Conservation (phyloP, 2,329 filamentous ascomycete species). For the Exophiala viscosa region DNA sequence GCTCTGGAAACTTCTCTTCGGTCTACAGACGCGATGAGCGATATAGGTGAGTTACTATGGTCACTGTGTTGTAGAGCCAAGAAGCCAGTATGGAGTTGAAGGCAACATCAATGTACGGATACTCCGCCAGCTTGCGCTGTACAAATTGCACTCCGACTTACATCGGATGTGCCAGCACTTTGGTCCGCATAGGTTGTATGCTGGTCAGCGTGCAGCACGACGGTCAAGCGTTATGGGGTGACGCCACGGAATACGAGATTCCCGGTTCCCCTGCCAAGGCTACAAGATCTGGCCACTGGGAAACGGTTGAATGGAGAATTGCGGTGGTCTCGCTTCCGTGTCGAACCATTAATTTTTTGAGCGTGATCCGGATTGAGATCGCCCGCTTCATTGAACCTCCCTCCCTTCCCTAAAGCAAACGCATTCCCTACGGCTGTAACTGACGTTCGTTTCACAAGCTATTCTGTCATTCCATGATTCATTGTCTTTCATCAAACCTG, state of each 20-base stretch:
- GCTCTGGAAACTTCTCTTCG: too few species aligned
- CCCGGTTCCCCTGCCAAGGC: conserved; percentile 1
- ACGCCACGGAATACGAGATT: neutral
- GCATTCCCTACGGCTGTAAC: neutral
- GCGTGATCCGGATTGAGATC: neutral
- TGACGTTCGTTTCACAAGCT: neutral
- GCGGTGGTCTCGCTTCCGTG: neutral
- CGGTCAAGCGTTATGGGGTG: too few species aligned
- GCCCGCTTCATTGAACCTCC: neutral
- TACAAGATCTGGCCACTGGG: neutral
- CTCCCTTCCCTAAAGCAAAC: neutral
- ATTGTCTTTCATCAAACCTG: neutral
- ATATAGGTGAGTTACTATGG: too few species aligned
- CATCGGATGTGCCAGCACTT: too few species aligned
- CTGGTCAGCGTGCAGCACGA: too few species aligned
- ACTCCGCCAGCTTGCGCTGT: too few species aligned
- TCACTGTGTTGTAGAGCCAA: too few species aligned
- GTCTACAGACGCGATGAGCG: too few species aligned
- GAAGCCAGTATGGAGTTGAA: too few species aligned
- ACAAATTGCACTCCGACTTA: too few species aligned
- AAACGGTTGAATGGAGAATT: neutral
- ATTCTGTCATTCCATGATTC: neutral
- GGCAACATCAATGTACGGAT: too few species aligned
- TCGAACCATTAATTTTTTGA: conserved; percentile 1
- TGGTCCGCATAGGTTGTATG: too few species aligned